These are phyloP conservation scores for Cornus kousa DNA, from an alignment of 148 eudicot species.

Conservation along the genomic window DNA sequence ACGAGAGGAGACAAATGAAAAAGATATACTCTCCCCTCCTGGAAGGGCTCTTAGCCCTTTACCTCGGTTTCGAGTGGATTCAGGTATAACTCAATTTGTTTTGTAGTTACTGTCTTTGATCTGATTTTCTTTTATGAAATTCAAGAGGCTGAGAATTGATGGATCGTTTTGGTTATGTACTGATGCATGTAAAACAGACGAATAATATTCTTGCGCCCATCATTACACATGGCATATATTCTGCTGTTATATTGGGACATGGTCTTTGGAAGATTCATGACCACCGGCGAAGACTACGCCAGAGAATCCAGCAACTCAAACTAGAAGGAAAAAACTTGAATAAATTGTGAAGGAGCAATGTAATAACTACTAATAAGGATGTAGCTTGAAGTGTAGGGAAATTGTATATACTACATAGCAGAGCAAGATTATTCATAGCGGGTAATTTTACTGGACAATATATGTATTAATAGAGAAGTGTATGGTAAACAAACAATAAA, in stretches of 20 bases:
- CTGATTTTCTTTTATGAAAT: not conserved
- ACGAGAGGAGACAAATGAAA: constrained; percentile 92
- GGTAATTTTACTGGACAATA: not conserved
- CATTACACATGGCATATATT: constrained; percentile 94
- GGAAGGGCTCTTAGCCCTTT: constrained; percentile 82
- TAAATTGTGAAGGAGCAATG: constrained; percentile 18
- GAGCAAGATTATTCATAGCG: not conserved
- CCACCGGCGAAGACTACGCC: constrained; percentile 60
- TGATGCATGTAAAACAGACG: constrained; percentile 47
- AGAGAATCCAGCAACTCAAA: constrained; percentile 70
- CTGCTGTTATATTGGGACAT: constrained; percentile 80
- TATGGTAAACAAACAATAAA: not conserved
- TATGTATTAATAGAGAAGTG: not conserved
- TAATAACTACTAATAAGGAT: not conserved
- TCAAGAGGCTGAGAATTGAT: not conserved
- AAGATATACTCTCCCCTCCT: constrained; percentile 92
- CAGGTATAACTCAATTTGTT: constrained; percentile 40
- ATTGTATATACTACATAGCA: constrained; percentile 23
- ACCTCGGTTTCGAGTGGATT: constrained; percentile 98
- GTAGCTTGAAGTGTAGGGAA: constrained; percentile 1
- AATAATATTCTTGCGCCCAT: constrained; percentile 84
- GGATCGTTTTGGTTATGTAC: not conserved
- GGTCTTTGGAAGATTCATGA: constrained; percentile 95
- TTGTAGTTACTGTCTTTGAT: not conserved
- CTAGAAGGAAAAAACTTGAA: constrained; percentile 37